Evolutionary conservation across 257 asterid species (phyloP).

Genomic region (Fraxinus quadrangulata): DNA sequence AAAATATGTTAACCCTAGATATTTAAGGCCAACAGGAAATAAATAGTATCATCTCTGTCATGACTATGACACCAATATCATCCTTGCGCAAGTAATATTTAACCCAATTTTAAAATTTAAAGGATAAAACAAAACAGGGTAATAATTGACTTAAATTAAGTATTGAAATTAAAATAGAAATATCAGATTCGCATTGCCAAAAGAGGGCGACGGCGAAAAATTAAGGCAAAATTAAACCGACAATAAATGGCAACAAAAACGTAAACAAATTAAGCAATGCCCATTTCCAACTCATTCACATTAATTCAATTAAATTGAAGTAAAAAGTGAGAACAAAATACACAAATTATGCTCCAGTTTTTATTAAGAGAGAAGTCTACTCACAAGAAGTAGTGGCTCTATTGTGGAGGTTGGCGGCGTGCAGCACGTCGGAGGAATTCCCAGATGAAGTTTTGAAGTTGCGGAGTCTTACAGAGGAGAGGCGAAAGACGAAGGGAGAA

Average conservation of each 20-base stretch:
- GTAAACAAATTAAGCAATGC: neutral
- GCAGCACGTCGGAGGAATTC: constrained; percentile 21
- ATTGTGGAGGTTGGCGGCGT: neutral
- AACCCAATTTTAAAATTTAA: neutral
- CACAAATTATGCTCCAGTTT: neutral
- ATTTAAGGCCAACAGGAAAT: constrained; percentile 8
- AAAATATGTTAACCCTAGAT: constrained; percentile 21
- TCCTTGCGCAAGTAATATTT: constrained; percentile 10
- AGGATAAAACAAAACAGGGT: neutral
- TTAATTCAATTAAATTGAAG: neutral
- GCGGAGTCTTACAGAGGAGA: constrained; percentile 6
- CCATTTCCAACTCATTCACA: constrained; percentile 2
- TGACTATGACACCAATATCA: neutral
- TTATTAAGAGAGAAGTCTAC: constrained; percentile 1
- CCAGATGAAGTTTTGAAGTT: neutral
- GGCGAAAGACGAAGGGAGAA: neutral
- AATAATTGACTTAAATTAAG: constrained; percentile 11
- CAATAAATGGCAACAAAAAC: neutral
- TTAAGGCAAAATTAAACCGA: neutral
- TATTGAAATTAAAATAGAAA: constrained; percentile 5
- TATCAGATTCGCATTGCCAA: neutral
- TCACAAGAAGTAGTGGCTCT: neutral
- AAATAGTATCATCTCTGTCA: neutral
- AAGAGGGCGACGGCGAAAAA: neutral
- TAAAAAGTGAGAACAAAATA: neutral